Evolutionary conservation across 768 basidiomycete species (phyloP).

Genomic region (Amanita subjunquillea): DNA sequence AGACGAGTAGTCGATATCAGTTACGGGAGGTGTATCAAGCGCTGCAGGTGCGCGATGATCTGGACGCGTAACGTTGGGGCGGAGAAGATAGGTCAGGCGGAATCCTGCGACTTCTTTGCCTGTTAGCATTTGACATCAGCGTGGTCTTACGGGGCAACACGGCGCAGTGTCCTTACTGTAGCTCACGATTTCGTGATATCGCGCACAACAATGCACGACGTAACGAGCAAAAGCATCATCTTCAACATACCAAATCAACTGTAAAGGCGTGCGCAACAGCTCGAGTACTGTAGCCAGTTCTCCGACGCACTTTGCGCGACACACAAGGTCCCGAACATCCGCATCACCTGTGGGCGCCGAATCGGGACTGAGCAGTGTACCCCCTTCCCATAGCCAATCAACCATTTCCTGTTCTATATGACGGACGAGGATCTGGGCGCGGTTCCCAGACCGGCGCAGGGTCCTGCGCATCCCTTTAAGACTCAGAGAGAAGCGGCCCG

Average conservation of each 20-base stretch:
- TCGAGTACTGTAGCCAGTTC: conserved; percentile 49
- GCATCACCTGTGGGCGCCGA: conserved; percentile 3
- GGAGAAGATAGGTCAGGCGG: conserved; percentile 70
- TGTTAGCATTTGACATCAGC: conserved; percentile 10
- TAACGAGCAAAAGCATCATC: conserved; percentile 72
- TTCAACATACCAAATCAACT: conserved; percentile 64
- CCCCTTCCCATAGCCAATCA: conserved; percentile 51
- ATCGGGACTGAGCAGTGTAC: conserved; percentile 46
- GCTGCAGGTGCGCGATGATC: conserved; percentile 30
- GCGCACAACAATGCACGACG: conserved; percentile 73
- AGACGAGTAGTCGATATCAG: conserved; percentile 52
- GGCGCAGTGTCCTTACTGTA: conserved; percentile 46
- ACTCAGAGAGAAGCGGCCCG: conserved; percentile 69
- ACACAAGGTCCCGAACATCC: conserved; percentile 12
- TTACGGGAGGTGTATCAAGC: conserved; percentile 65
- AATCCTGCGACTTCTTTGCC: conserved; percentile 50
- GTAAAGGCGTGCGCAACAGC: conserved; percentile 50
- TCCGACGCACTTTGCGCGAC: conserved; percentile 37
- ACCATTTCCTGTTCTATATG: conserved; percentile 57
- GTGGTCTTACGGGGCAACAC: neutral
- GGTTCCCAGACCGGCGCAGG: conserved; percentile 50
- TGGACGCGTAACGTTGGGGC: conserved; percentile 63
- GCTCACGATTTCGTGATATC: conserved; percentile 72
- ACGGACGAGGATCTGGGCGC: conserved; percentile 52
- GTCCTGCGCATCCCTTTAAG: conserved; percentile 66